Evolutionary conservation across 2,329 filamentous ascomycete genomes (phyloP).

Genomic region (Botryotinia narcissicola): DNA sequence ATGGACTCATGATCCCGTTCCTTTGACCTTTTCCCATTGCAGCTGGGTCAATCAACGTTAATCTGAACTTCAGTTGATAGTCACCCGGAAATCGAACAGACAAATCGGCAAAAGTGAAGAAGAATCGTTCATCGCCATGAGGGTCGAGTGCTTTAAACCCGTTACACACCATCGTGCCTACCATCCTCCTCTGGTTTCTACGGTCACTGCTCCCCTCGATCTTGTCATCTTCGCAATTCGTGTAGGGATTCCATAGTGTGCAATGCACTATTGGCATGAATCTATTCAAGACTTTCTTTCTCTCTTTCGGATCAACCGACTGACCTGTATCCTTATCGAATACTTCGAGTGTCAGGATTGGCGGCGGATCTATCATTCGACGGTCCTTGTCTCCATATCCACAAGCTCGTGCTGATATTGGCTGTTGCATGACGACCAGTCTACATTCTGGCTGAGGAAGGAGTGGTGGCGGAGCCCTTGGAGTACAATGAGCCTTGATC

Average conservation of each 20-base stretch:
- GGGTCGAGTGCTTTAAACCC: conserved; percentile 77
- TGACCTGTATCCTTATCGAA: conserved; percentile 15
- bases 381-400: conserved; percentile 81
- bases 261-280: conserved; percentile 57
- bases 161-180: conserved; percentile 75
- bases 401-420: conserved; percentile 73
- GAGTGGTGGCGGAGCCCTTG: neutral
- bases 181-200: conserved; percentile 69
- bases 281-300: conserved; percentile 4
- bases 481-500: conserved; percentile 14
- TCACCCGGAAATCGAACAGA: conserved; percentile 74
- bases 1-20: conserved; percentile 51
- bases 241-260: conserved; percentile 69
- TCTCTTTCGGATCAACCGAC: neutral
- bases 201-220: conserved; percentile 62
- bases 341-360: conserved; percentile 58
- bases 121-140: conserved; percentile 69
- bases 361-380: conserved; percentile 78
- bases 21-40: conserved; percentile 32
- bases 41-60: conserved; percentile 64
- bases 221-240: conserved; percentile 64
- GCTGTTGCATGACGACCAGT: conserved; percentile 56
- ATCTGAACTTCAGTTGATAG: conserved; percentile 72
- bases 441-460: conserved; percentile 16
- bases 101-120: conserved; percentile 82